Evolutionary conservation across 179 eudicot genomes (phyloP), one percentile per base, ranked within the genome.

Genomic region (Sideroxylon spinosum): DNA sequence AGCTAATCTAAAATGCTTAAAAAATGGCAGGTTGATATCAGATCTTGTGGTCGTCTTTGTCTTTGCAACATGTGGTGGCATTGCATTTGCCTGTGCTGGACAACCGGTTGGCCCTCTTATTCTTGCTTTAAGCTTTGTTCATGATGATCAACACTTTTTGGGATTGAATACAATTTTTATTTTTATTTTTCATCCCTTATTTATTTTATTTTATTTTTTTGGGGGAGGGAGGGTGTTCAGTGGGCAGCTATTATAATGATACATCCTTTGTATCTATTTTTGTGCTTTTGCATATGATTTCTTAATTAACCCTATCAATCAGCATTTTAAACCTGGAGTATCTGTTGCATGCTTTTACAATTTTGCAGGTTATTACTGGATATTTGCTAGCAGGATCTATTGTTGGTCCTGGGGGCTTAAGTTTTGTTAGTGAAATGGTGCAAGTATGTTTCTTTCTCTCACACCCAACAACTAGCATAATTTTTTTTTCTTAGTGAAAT

Each of bases 51-150:
- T 94, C 28, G 97, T 92, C 57, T 91, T 94, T 81, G 97, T 92
- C 53, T 92, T 90, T 83, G 98, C 98, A 84, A 94, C 98, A 67
- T 94, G 98, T 84, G 98, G 97, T 82, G 98, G 97, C 82, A 94
- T 94, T 84, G 98, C 98, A 53, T 94, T 94, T 88, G 98, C 97
- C 60, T 92, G 96, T 84, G 95, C 91, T 73, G 96, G 98, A 79
- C 97, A 92, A 75, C 93, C 91, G 87, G 95, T 91, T 81, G 76
- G 87, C 68, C 78, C 26, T 74, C 68, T 61, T 8, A 20, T 73
- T 59, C 19, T 57, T 56, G 32, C 26, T 75, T 19, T 64, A 32
- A 32, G 68, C 37, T 46, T 22, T 46, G 37, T 20, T 61, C 56
- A 20, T 10, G 37, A 81, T 19, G 32, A 71, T 44, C 68, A 49